These are phyloP conservation scores for Candida takata DNA, from an alignment of 805 yeast species.

Conservation along the genomic window DNA sequence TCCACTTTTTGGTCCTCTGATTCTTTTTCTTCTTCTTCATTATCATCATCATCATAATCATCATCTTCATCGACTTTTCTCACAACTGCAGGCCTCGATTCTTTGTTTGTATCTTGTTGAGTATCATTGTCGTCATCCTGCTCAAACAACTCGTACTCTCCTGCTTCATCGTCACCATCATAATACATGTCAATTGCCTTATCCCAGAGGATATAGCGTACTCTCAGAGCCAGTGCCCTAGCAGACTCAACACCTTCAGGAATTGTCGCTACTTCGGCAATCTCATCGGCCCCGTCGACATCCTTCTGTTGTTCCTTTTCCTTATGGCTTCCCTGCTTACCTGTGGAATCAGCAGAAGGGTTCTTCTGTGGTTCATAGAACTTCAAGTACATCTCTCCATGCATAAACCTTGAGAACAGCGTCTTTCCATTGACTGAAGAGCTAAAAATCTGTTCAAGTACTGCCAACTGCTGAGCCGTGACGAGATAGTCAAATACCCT, in stretches of 20 bases:
- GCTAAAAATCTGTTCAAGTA: conserved; percentile 40
- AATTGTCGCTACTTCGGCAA: conserved; percentile 32
- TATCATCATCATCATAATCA: conserved; percentile 24
- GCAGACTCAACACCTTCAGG: conserved; percentile 38
- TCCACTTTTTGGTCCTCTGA: conserved; percentile 18
- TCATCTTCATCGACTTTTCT: conserved; percentile 33
- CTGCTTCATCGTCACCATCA: conserved; percentile 9
- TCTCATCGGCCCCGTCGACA: conserved; percentile 34
- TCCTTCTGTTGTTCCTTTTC: conserved; percentile 13
- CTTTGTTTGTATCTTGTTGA: not conserved
- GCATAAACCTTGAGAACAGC: conserved; percentile 40
- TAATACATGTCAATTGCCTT: conserved; percentile 50
- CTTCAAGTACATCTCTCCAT: conserved; percentile 25
- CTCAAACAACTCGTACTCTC: conserved; percentile 18
- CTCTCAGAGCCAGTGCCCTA: conserved; percentile 53
- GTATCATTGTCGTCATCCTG: conserved; percentile 7
- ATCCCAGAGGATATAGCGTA: conserved; percentile 67
- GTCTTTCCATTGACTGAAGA: conserved; percentile 21
- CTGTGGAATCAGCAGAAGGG: too few relatives aligned
- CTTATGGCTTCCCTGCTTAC: conserved; percentile 1
- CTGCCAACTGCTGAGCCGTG: conserved; percentile 48
- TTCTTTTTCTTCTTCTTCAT: conserved; percentile 11
- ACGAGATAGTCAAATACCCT: conserved; percentile 42
- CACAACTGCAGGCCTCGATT: conserved; percentile 2
- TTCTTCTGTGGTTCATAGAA: conserved; percentile 10